Evolutionary conservation across 257 asterid genomes (phyloP), one percentile per base, ranked within the genome.

Genomic region (Ocimum tenuiflorum): DNA sequence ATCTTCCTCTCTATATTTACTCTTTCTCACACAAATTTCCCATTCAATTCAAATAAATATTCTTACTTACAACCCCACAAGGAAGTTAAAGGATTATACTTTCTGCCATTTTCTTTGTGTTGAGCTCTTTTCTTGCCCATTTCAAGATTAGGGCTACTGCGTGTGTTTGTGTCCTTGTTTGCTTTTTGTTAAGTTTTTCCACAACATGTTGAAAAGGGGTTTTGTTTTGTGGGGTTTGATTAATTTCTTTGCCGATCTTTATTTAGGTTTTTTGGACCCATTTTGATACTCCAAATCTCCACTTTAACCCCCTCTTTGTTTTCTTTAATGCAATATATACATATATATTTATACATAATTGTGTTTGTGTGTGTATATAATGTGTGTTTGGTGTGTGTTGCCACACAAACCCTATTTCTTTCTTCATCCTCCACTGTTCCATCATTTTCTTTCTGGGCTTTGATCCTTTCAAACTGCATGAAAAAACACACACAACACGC

Each of bases 1-100:
- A 10, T 46, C 63, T 38, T 35, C 39, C 7, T 27, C 43, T 65
- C 85, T 85, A 84, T 85, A 85, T 87, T 79, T 82, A 86, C n/a
- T n/a, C n/a, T n/a, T n/a, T n/a, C n/a, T n/a, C n/a, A n/a, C n/a
- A n/a, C n/a, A n/a, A n/a, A n/a, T n/a, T n/a, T n/a, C n/a, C n/a
- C n/a, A n/a, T n/a, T n/a, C n/a, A n/a, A n/a, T n/a, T n/a, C n/a
- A n/a, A n/a, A n/a, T n/a, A n/a, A n/a, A n/a, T n/a, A n/a, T 69
- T 63, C 46, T 67, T 62, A 74, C 60, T 42, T 39, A 27, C 71
- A 76, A 75, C 83, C 85, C 86, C 80, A 72, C 79, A 64, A 58
- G 27, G 20, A 50, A 67, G 42, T 63, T 56, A 47, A 63, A 57
- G 35, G n/a, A n/a, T n/a, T n/a, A n/a, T n/a, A n/a, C n/a, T n/a